Evolutionary conservation across 2,329 filamentous ascomycete species (phyloP), one percentile per base, ranked within the genome.

Genomic region (Penicillium sp.): DNA sequence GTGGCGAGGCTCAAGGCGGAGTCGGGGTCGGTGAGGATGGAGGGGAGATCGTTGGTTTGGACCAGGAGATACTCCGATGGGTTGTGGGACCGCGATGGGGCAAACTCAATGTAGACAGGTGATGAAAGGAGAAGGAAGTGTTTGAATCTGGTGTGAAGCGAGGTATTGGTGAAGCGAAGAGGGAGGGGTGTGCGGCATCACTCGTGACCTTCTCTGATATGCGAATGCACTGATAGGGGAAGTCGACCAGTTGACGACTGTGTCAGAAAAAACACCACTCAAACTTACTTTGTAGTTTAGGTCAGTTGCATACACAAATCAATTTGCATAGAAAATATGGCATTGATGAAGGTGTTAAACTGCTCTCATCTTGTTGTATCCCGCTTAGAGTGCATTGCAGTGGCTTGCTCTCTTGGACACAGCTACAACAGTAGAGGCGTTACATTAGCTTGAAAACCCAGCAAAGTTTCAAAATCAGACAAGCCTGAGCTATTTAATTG

Each of bases 1-100:
- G 68, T 70, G 68, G 68, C 68, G 61, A 70, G 60, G 63, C 61
- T 63, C 56, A 63, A 62, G 61, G 65, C 61, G 66, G 65, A 69
- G 68, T 63, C 55, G 56, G 53, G 62, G 64, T 67, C 64, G 65
- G 65, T 68, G 62, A 66, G 61, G n/a, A 53, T 22, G 38, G 53
- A 37, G 40, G 54, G 54, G 40, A 9, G 28, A 7, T 47, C 19
- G 54, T 24, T 26, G 35, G 22, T 53, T 38, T 53, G 33, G 17
- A 38, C 38, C 40, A 45, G 37, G 37, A n/a, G 49, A 59, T 59
- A 15, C 45, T 58, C 37, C 28, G 13, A 47, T 38, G 8, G 8
- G 19, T 8, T 26, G 19, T 35, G 38, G 30, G 38, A 26, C 24
- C 12, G 26, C 12, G 45, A 4, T 7, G 26, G 7, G 17, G 6